Conservation (phyloP, 305 asterid genomes). For the Fraxinus sp. region DNA sequence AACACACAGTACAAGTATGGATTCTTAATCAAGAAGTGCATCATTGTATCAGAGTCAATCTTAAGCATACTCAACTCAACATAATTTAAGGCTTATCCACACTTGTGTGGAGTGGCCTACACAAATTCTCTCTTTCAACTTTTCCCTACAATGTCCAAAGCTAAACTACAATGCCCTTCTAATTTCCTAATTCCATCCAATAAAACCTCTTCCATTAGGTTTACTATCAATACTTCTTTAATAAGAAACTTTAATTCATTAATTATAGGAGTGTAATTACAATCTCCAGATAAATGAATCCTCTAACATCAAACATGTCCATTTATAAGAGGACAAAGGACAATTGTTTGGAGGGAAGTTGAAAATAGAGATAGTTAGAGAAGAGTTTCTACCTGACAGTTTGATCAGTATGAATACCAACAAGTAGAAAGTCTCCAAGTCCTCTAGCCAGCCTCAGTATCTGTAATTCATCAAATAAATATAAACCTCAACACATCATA, state of each 20-base stretch:
- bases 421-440: slow-evolving; percentile 98
- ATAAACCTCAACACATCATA: neutral
- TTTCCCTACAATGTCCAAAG: neutral
- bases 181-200: neutral
- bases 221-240: neutral
- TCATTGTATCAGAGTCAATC: neutral
- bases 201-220: neutral
- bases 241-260: neutral
- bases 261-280: neutral
- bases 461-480: slow-evolving; percentile 40
- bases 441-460: slow-evolving; percentile 89
- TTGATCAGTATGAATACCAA: slow-evolving; percentile 96
- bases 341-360: neutral
- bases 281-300: neutral
- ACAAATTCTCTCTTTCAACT: neutral
- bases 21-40: neutral
- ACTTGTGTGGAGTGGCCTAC: neutral
- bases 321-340: neutral
- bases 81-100: neutral
- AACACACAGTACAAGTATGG: neutral
- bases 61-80: neutral
- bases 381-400: slow-evolving; percentile 61
- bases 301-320: neutral
- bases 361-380: slow-evolving; percentile 11
- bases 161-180: neutral